Conservation (phyloP, 2,329 filamentous ascomycete species). For the Diaporthe longicolla region DNA sequence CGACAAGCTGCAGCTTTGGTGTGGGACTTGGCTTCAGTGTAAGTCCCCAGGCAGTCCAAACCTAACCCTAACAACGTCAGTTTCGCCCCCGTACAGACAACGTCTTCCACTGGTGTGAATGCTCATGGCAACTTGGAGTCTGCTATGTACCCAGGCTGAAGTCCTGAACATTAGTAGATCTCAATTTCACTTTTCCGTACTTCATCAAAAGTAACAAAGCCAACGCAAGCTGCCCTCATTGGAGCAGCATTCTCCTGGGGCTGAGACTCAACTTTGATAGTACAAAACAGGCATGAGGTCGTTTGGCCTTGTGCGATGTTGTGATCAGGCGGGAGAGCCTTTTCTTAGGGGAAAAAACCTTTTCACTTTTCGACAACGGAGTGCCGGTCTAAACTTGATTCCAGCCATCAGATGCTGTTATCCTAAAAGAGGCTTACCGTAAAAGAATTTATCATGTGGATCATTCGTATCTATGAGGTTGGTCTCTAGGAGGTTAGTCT, state of each 20-base stretch:
- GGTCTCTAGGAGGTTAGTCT: too few species aligned
- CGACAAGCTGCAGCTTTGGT: slow-evolving; percentile 35
- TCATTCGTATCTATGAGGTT: too few species aligned
- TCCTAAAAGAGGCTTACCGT: too few species aligned
- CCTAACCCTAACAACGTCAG: slow-evolving; percentile 17
- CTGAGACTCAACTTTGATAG: background rate
- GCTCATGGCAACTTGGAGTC: background rate
- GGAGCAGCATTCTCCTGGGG: background rate
- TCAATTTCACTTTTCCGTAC: background rate
- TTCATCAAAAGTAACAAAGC: background rate
- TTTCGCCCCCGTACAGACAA: background rate
- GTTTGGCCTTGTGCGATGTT: too few species aligned
- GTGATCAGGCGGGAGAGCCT: too few species aligned
- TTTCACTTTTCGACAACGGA: too few species aligned
- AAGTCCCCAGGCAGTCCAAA: background rate
- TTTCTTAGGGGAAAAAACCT: too few species aligned
- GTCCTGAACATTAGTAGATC: background rate
- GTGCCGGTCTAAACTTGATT: too few species aligned
- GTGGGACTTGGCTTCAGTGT: slow-evolving; percentile 20
- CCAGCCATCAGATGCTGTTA: too few species aligned
- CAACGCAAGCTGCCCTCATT: background rate
- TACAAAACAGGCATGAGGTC: background rate
- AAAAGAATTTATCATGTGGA: too few species aligned
- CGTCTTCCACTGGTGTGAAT: background rate
- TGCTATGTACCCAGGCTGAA: too few species aligned